A percentile compares a stretch with the other conserved stretches of the same genome.
Evolutionary conservation across 306 rosid species (phyloP).

Genomic region (Dryas drummondii): DNA sequence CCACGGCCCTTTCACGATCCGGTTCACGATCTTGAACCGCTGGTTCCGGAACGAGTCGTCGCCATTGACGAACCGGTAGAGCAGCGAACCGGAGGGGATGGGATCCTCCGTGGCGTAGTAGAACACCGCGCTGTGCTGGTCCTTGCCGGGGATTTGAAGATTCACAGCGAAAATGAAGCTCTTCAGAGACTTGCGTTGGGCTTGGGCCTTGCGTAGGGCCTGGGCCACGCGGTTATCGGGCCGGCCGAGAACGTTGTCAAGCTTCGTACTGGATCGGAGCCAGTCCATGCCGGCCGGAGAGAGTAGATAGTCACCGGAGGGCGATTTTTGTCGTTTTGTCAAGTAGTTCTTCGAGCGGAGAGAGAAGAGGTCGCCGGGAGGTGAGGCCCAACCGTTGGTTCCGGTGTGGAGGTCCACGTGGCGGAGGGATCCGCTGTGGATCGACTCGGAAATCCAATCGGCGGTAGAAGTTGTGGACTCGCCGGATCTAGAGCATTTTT

Average conservation of each 20-base stretch:
- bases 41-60: constrained; percentile 75
- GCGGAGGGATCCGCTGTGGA: constrained; percentile 69
- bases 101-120: constrained; percentile 77
- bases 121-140: constrained; percentile 83
- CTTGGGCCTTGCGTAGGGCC: constrained; percentile 56
- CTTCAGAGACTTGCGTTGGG: constrained; percentile 53
- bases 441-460: constrained; percentile 58
- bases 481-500: constrained; percentile 26
- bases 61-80: constrained; percentile 68
- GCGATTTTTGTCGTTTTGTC: constrained; percentile 52
- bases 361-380: constrained; percentile 75
- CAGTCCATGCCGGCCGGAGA: constrained; percentile 79
- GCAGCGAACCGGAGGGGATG: constrained; percentile 60
- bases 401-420: constrained; percentile 68
- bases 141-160: constrained; percentile 86
- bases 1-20: constrained; percentile 97
- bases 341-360: constrained; percentile 64
- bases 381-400: constrained; percentile 90
- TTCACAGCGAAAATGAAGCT: constrained; percentile 82
- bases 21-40: constrained; percentile 86
- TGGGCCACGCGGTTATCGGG: constrained; percentile 63
- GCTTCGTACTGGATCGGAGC: constrained; percentile 72
- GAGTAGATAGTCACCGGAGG: constrained; percentile 74
- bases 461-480: constrained; percentile 27
- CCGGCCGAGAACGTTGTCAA: constrained; percentile 77